Evolutionary conservation across 108 stramenopile genomes (phyloP).

Genomic region (Mayamaea pseudoterrestris): DNA sequence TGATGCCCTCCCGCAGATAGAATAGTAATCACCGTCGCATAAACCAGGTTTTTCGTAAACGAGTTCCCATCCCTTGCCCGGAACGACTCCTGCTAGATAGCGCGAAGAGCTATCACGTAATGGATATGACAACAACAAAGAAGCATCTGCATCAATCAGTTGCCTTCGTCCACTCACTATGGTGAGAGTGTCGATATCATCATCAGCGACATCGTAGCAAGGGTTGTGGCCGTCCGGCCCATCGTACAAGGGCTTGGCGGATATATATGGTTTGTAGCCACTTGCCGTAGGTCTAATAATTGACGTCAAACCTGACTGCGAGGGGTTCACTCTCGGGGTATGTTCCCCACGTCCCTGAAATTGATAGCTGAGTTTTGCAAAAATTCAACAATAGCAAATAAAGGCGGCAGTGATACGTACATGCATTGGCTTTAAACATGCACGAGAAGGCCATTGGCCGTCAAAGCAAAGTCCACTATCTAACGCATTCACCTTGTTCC

Average conservation of each 20-base stretch:
- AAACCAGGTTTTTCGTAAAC: slow-evolving; percentile 34
- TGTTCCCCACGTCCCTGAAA: slow-evolving; percentile 35
- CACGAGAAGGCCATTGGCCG: slow-evolving; percentile 21
- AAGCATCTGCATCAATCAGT: neutral
- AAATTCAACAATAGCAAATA: neutral
- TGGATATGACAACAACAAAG: neutral
- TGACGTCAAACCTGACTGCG: slow-evolving; percentile 33
- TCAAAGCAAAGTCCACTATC: slow-evolving; percentile 25
- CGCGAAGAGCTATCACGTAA: too few relatives aligned
- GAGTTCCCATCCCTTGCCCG: slow-evolving; percentile 62
- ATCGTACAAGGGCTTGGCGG: slow-evolving; percentile 30
- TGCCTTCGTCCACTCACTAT: slow-evolving; percentile 27
- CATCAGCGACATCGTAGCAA: slow-evolving; percentile 31
- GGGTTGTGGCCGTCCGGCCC: slow-evolving; percentile 45
- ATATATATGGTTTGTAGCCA: slow-evolving; percentile 29
- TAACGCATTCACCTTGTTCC: slow-evolving; percentile 21
- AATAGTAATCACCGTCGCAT: slow-evolving; percentile 61
- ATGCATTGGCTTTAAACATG: slow-evolving; percentile 48
- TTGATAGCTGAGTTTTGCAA: neutral
- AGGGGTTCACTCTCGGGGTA: slow-evolving; percentile 62
- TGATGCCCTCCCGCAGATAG: slow-evolving; percentile 28
- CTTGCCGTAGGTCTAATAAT: slow-evolving; percentile 31
- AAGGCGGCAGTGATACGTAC: too few relatives aligned
- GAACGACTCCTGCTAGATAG: slow-evolving; percentile 30
- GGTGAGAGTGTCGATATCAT: slow-evolving; percentile 43